Conservation (phyloP, 371 early-diverging fungal genomes). For the Chytridium lagenaria region DNA sequence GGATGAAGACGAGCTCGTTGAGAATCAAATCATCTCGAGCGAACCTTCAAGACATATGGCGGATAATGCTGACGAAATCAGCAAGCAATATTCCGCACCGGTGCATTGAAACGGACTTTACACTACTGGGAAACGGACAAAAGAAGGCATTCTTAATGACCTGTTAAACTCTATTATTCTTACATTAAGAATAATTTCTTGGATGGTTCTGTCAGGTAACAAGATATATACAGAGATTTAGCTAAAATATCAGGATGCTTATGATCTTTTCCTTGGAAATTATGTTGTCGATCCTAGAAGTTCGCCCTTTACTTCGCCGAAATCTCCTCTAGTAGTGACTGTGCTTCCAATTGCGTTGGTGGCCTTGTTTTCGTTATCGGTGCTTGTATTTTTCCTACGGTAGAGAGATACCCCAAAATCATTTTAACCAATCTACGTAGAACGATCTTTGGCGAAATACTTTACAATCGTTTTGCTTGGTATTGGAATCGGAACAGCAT, state of each 20-base stretch:
- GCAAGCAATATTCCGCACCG: conserved; percentile 95
- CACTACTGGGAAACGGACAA: conserved; percentile 89
- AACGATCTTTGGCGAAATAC: conserved; percentile 11
- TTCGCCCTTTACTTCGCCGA: conserved; percentile 30
- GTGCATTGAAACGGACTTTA: conserved; percentile 97
- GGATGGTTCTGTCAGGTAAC: conserved; percentile 86
- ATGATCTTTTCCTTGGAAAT: conserved; percentile 80
- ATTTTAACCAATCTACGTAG: neutral
- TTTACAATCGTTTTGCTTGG: conserved; percentile 24
- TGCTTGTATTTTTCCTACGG: conserved; percentile 10
- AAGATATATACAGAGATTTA: neutral
- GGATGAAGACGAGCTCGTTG: conserved; percentile 63
- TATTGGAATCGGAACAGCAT: conserved; percentile 19
- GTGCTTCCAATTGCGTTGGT: conserved; percentile 12
- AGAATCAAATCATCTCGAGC: conserved; percentile 56
- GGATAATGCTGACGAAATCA: conserved; percentile 98
- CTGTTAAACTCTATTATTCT: conserved; percentile 75
- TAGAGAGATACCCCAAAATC: too few species aligned
- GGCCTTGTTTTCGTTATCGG: conserved; percentile 12
- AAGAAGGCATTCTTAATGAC: conserved; percentile 84
- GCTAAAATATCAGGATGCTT: conserved; percentile 66
- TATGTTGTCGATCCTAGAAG: conserved; percentile 56
- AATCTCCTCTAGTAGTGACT: conserved; percentile 3
- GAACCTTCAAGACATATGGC: conserved; percentile 79
- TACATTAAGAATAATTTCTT: conserved; percentile 93